Evolutionary conservation across 2,329 filamentous ascomycete species (phyloP).

Genomic region (Ceratocystis cacaofunesta): DNA sequence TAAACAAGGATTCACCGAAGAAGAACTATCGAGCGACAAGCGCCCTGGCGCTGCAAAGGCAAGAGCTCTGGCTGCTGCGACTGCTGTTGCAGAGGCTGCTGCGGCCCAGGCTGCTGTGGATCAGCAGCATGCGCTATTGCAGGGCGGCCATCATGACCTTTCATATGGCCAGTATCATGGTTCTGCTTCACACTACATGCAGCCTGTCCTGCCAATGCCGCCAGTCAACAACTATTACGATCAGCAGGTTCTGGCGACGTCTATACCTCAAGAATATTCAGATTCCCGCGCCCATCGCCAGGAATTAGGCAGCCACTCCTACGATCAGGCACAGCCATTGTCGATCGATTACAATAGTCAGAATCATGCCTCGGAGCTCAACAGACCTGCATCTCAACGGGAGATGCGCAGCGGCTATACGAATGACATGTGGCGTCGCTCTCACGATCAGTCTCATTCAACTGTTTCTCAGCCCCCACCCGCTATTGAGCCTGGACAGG

Average conservation of each 20-base stretch:
- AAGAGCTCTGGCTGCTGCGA: slow-evolving; percentile 51
- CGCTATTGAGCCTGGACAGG: slow-evolving; percentile 18
- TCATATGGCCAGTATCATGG: slow-evolving; percentile 68
- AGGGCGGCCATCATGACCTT: slow-evolving; percentile 66
- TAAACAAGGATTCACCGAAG: slow-evolving; percentile 96
- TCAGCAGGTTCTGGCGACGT: slow-evolving; percentile 37
- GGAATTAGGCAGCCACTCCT: slow-evolving; percentile 74
- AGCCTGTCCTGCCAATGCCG: slow-evolving; percentile 55
- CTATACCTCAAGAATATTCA: slow-evolving; percentile 63
- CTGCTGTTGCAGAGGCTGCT: slow-evolving; percentile 41
- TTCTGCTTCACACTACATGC: slow-evolving; percentile 53
- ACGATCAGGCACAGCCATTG: slow-evolving; percentile 70
- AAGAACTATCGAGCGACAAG: slow-evolving; percentile 91
- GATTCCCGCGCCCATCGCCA: slow-evolving; percentile 38
- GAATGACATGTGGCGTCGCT: slow-evolving; percentile 65
- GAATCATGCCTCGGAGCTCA: slow-evolving; percentile 82
- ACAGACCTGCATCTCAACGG: slow-evolving; percentile 67
- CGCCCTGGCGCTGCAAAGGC: slow-evolving; percentile 81
- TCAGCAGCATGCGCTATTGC: slow-evolving; percentile 39
- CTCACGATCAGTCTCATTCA: slow-evolving; percentile 57
- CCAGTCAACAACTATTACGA: slow-evolving; percentile 31
- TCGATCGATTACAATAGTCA: slow-evolving; percentile 72
- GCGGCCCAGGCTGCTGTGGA: slow-evolving; percentile 9
- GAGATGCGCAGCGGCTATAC: slow-evolving; percentile 66
- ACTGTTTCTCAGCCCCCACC: slow-evolving; percentile 32